Evolutionary conservation across 164 flowering plant species (phyloP), one percentile per base, ranked within the genome.

Genomic region (Umbellularia californica): DNA sequence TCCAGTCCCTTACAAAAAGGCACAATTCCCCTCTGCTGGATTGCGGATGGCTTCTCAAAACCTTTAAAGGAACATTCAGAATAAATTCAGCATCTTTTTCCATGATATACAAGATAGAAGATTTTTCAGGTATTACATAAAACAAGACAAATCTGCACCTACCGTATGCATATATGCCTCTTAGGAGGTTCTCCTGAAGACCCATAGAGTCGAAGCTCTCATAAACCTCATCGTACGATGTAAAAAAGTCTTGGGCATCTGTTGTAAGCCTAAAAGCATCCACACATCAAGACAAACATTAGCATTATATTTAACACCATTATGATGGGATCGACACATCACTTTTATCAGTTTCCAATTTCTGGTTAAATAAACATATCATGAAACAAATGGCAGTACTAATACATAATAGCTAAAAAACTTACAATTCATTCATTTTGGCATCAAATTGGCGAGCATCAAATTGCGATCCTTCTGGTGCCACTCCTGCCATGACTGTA

Each of bases 1-100:
- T 90, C 97, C 52, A 90, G 90, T 0, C 93, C 97, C 81, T 89
- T 86, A 86, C 84, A 81, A 84, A 92, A 92, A 15, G 97, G 97
- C 27, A 92, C 97, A 71, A 92, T 90, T 65, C 97, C 94, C 66
- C 94, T 87, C 73, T 87, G 95, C 77, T 92, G 97, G 78, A 92
- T 92, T 13, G 97, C 97, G 75, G 94, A 90, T n/a, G 96, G 94
- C 85, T 91, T 91, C 85, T 90, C 97, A 81, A 89, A 90, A 77
- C 97, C 94, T 92, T 30, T 20, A 76, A 76, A 75, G 13, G 17
- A 27, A 27, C 12, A 3, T 68, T 25, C 35, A 68, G 1, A 19
- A 33, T 25, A 19, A 23, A 30, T 68, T 63, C 71, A 23, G 52
- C 51, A 50, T 17, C 28, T 4, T 62, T 19, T 24, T 6, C 9